phyloP scores from a whole-genome alignment of 2,329 filamentous ascomycete species.

The Colletotrichum sp. region DNA sequence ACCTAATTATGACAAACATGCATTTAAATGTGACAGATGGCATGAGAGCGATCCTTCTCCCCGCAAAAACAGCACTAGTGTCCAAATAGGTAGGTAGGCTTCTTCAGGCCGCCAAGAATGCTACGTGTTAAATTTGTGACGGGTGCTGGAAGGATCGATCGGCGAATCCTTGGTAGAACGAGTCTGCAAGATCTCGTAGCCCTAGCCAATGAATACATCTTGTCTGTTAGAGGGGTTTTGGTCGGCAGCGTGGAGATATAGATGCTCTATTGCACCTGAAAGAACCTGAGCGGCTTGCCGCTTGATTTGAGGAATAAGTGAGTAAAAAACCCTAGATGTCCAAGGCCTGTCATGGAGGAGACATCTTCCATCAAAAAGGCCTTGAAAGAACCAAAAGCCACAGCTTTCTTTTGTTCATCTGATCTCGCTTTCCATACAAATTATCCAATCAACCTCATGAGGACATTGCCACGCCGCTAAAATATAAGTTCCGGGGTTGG shows the following conservation, averaged over 20 bases:
- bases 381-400: no score
- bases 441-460: no score
- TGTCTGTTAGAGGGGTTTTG: neutral
- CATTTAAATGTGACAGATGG: neutral
- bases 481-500: no score
- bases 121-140: neutral
- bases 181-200: no score
- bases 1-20: neutral
- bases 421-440: no score
- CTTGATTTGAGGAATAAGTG: neutral
- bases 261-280: neutral
- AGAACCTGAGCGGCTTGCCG: neutral
- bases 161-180: no score
- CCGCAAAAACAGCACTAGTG: neutral
- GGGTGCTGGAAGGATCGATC: no score
- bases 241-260: neutral
- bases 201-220: neutral
- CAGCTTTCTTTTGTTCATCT: no score
- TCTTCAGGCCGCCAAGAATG: neutral
- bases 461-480: no score
- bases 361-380: no score
- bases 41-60: neutral
- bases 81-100: neutral
- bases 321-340: neutral
- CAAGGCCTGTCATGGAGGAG: no score